Base-by-base conservation (phyloP, 2,329 filamentous ascomycete genomes). In the Fusarium foetens region DNA sequence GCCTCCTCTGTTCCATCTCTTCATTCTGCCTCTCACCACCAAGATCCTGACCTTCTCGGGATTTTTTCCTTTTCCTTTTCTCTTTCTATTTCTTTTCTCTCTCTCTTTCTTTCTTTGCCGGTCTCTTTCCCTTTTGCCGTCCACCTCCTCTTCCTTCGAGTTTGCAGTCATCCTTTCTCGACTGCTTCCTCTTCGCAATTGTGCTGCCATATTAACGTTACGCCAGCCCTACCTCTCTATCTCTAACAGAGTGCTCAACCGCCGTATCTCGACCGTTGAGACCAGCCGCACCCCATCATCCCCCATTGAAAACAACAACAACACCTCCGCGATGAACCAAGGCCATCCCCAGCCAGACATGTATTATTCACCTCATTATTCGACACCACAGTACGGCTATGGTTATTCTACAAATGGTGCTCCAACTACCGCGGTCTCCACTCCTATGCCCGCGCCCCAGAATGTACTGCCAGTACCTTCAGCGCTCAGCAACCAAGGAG, bases 311-410 rank as follows among this genome's bases (percentile, higher is more conserved):
- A 77, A 74, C 55, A 80, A 77, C 76, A 80, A 81, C n/a, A 43
- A 38, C 31, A 58, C 35, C 41, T 66, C 41, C 80, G 84, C 86
- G 83, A 97, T 98, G 95, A 97, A 97, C 85, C 92, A 88, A 65
- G 61, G 89, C 77, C 89, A 90, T 78, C 64, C 60, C 65, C 65
- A 68, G 29, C 60, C 66, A 69, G 65, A 68, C 1, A 88, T 97
- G 81, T 93, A 95, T 75, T 97, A 97, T 81, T 85, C 92, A 63
- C 93, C 95, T 91, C 92, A 38, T 72, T 97, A 96, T 81, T 87
- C 87, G 83, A n/a, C 88, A 77, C 83, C 79, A 82, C 89, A 75
- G 87, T 96, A 85, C 83, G 84, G 72, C 59, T 97, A 97, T 80
- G 89, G 86, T 31, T 97, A 97, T 76, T 78, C 88, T 43, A 78